Evolutionary conservation across 176 grass and related monocot genomes (phyloP).

Genomic region (Juncus effusus): DNA sequence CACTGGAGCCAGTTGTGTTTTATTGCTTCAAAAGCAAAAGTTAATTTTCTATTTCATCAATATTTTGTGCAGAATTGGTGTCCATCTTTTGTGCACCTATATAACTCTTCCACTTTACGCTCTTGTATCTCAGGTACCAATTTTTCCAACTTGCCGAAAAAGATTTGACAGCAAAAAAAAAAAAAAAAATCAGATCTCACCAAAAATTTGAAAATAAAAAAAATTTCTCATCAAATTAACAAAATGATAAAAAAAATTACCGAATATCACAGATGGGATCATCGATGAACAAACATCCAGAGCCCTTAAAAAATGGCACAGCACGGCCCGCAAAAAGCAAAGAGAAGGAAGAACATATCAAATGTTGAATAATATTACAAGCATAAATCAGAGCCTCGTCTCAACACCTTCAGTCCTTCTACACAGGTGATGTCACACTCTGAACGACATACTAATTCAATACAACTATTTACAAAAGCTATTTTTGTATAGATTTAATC

Average conservation of each 20-base stretch:
- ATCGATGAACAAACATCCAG: slow-evolving; percentile 60
- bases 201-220: not conserved
- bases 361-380: slow-evolving; percentile 27
- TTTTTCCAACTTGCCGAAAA: not conserved
- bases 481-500: no score
- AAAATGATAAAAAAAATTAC: not conserved
- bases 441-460: no score
- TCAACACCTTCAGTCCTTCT: slow-evolving; percentile 23
- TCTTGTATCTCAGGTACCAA: slow-evolving; percentile 82
- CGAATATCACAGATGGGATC: slow-evolving; percentile 65
- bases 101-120: slow-evolving; percentile 89
- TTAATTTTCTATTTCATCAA: not conserved
- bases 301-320: slow-evolving; percentile 75
- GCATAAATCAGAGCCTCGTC: slow-evolving; percentile 24
- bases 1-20: not conserved
- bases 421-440: slow-evolving; percentile 21
- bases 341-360: slow-evolving; percentile 23
- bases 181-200: not conserved
- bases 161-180: slow-evolving; percentile 22
- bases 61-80: slow-evolving; percentile 37
- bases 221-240: not conserved
- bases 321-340: slow-evolving; percentile 47
- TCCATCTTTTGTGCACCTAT: slow-evolving; percentile 77
- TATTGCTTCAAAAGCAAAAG: not conserved
- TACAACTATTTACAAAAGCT: no score